Conservation (phyloP, 176 grass and related monocot species). For the Zoysia japonica region DNA sequence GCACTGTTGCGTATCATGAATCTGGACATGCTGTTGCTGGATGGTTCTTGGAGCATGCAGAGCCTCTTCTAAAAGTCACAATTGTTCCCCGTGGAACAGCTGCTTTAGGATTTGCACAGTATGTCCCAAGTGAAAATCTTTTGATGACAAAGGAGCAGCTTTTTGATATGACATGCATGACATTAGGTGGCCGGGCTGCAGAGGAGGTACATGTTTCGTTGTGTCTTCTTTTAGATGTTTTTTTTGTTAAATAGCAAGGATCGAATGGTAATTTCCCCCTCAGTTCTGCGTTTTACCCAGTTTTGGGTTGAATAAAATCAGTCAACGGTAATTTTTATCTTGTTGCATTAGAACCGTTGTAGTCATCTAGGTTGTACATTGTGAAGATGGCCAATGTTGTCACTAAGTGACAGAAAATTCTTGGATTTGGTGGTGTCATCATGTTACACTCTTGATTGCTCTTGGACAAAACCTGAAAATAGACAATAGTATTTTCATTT, state of each 20-base stretch:
- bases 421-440: background rate
- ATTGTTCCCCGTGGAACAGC: slow-evolving; percentile 98
- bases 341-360: slow-evolving; percentile 20
- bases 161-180: slow-evolving; percentile 99
- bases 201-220: slow-evolving; percentile 63
- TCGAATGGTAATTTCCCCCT: slow-evolving; percentile 2
- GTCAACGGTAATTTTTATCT: background rate
- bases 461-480: slow-evolving; percentile 17
- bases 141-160: slow-evolving; percentile 98
- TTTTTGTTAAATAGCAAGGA: slow-evolving; percentile 29
- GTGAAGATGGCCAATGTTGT: slow-evolving; percentile 14
- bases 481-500: background rate
- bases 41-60: slow-evolving; percentile 98
- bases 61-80: slow-evolving; percentile 95
- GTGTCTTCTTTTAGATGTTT: background rate
- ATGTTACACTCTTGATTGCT: background rate
- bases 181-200: slow-evolving; percentile 90
- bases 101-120: slow-evolving; percentile 96
- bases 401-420: background rate
- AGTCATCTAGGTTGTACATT: background rate
- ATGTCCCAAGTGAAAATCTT: slow-evolving; percentile 92
- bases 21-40: slow-evolving; percentile 84
- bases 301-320: slow-evolving; percentile 16
- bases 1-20: slow-evolving; percentile 83
- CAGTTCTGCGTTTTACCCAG: background rate